Base-by-base conservation (phyloP, 2,329 filamentous ascomycete genomes). In the Magnaporthiopsis rhizophila region DNA sequence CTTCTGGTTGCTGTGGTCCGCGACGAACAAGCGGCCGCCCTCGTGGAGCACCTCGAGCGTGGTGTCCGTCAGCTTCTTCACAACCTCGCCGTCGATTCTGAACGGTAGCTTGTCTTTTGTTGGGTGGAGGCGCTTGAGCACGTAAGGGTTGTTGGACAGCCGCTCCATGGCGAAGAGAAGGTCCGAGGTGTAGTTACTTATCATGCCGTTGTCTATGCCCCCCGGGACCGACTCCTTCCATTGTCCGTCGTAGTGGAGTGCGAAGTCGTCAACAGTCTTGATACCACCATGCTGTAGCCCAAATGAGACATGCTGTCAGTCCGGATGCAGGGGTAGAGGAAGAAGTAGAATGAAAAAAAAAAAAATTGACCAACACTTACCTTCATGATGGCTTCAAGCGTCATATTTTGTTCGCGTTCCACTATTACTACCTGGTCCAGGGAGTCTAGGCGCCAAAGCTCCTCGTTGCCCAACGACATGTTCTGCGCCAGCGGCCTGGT, bases 81-180 rank as follows among this genome's bases (percentile, higher is more conserved):
- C 71, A 15, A 71, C 69, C 0, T 62, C 58, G 50, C 74, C 67
- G 28, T 76, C 72, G 13, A 81, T 65, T 0, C 56, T 30, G 67
- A 81, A 81, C 0, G 76, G 74, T 0, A 81, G 69, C 1, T 62
- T 60, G 34, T 78, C 75, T 7, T 64, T 36, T 0, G 64, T 64
- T 5, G 72, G 72, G 21, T 73, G 58, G 9, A 78, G 71, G 34
- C 78, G 72, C 36, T 69, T 69, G 8, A 80, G 62, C 6, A 71
- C 66, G 62, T 76, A 80, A 0, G 79, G 78, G 63, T 77, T 78
- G 50, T 73, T 69, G 3, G 77, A 79, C 11, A 82, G 69, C 13
- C 79, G 73, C 66, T 80, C 76, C 79, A 81, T 82, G 4, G 78
- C 78, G 67, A 82, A 81, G 34, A 77, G 66, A 1, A 80, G 68